Conservation (phyloP, 1,139 yeast species). For the Zygoascus meyerae region DNA sequence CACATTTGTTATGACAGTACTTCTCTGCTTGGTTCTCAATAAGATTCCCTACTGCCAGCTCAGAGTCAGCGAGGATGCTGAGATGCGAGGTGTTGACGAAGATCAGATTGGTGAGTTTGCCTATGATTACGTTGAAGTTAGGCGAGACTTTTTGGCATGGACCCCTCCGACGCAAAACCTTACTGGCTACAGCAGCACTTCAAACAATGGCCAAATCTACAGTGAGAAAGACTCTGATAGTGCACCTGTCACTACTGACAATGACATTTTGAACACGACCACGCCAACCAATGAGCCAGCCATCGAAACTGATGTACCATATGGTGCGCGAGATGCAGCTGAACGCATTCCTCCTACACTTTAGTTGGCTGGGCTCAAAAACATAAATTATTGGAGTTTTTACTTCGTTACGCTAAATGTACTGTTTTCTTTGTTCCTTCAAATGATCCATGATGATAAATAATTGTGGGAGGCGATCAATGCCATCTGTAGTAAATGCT, state of each 20-base stretch:
- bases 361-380: no score
- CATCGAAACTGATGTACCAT: neutral
- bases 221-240: neutral
- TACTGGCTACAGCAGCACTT: constrained; percentile 11
- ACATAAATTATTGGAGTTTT: no score
- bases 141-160: constrained; percentile 87
- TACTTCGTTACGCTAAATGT: no score
- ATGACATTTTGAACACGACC: neutral
- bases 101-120: constrained; percentile 98
- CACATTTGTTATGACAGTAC: constrained; percentile 68
- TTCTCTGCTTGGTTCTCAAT: constrained; percentile 68
- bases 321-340: neutral
- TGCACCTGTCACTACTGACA: neutral
- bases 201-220: neutral
- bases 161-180: constrained; percentile 27
- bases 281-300: neutral
- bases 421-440: no score
- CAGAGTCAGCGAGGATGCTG: constrained; percentile 79
- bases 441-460: no score
- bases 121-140: constrained; percentile 92
- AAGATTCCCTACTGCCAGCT: constrained; percentile 77
- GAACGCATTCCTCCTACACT: neutral
- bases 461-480: no score
- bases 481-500: no score
- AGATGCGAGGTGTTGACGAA: constrained; percentile 87